Evolutionary conservation across 306 rosid species (phyloP).

Genomic region (Lathyrus aphaca): DNA sequence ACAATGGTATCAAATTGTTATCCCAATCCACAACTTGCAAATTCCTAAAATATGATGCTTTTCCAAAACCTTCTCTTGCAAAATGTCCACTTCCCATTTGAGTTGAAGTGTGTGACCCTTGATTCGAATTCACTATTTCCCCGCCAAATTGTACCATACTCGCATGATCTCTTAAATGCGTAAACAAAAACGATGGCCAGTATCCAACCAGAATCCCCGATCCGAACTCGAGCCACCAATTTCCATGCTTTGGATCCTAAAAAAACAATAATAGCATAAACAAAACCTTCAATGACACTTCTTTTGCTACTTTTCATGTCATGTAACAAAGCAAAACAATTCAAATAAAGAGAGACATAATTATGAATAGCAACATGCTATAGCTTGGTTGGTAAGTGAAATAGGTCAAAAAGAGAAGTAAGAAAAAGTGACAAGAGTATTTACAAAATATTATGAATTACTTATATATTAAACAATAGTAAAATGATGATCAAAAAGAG

Average conservation of each 20-base stretch:
- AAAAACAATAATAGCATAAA: background rate
- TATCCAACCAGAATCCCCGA: constrained; percentile 78
- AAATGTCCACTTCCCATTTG: constrained; percentile 98
- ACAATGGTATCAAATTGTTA: constrained; percentile 70
- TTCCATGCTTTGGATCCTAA: constrained; percentile 95
- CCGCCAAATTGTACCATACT: constrained; percentile 97
- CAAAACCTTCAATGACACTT: constrained; percentile 31
- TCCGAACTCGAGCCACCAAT: constrained; percentile 97
- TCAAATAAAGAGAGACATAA: constrained; percentile 45
- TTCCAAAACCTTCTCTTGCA: constrained; percentile 83
- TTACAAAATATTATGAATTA: constrained; percentile 25
- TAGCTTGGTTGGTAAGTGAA: constrained; percentile 43
- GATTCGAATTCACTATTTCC: constrained; percentile 76
- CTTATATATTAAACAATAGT: constrained; percentile 32
- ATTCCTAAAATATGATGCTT: constrained; percentile 85
- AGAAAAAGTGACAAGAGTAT: constrained; percentile 37
- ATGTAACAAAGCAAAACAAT: constrained; percentile 27
- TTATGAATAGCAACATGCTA: constrained; percentile 50
- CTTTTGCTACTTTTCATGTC: constrained; percentile 15
- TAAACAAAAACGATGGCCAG: constrained; percentile 90
- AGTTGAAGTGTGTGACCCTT: constrained; percentile 76
- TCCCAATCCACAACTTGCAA: constrained; percentile 94
- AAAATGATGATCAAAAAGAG: constrained; percentile 32
- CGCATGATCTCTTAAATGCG: constrained; percentile 76
- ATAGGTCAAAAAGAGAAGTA: constrained; percentile 46